These are phyloP conservation scores for Aquilaria malaccensis DNA, from an alignment of 345 rosid genomes.

Conservation along the genomic window DNA sequence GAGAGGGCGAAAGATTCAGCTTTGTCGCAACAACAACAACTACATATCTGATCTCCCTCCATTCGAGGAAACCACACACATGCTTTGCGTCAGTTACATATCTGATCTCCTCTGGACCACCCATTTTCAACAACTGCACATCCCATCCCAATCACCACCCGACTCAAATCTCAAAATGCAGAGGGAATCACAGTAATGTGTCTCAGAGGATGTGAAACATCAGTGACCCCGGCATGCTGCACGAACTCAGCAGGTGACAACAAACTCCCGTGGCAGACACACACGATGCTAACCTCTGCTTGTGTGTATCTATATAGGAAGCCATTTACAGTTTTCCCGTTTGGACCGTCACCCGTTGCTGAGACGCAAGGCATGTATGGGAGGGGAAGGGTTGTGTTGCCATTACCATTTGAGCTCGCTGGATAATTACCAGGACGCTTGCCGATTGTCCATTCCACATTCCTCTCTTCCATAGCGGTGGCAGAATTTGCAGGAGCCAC, in stretches of 20 bases:
- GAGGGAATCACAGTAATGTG: slow-evolving; percentile 53
- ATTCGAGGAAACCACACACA: no score
- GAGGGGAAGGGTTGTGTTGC: background rate
- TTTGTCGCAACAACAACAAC: no score
- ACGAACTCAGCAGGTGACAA: slow-evolving; percentile 73
- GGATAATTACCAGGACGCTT: no score
- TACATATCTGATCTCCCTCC: no score
- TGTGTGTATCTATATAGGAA: slow-evolving; percentile 46
- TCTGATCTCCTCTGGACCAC: background rate
- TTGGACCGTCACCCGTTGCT: slow-evolving; percentile 56
- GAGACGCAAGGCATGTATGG: slow-evolving; percentile 62
- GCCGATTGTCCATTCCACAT: no score
- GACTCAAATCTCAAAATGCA: slow-evolving; percentile 10
- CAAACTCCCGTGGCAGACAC: slow-evolving; percentile 64
- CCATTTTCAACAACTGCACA: background rate
- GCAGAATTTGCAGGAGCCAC: background rate
- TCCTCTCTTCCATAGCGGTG: no score
- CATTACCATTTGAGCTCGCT: no score
- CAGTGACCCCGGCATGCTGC: slow-evolving; percentile 56
- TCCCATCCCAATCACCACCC: background rate
- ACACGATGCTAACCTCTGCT: slow-evolving; percentile 49
- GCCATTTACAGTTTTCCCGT: slow-evolving; percentile 67
- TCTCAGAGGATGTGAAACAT: slow-evolving; percentile 43
- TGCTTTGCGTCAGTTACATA: no score
- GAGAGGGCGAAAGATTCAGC: no score